phyloP scores from a whole-genome alignment of 1,284 basidiomycete species.

The Mrakiaceae sp. region DNA sequence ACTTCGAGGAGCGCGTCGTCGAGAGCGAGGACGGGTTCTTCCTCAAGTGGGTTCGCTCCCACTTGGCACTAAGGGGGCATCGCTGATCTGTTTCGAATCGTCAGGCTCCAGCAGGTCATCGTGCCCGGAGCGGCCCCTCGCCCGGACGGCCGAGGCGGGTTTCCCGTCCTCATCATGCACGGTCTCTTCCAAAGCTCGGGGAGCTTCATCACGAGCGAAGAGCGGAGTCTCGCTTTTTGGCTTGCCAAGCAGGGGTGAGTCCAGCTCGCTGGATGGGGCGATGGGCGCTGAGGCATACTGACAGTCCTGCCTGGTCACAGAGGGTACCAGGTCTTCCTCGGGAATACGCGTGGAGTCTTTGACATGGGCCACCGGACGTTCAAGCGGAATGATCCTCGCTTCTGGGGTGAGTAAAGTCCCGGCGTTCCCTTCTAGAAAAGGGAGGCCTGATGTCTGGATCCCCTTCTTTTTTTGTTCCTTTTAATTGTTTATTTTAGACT shows the following conservation, averaged over 20 bases:
- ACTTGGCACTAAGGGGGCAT: background rate
- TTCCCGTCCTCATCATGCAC: constrained; percentile 50
- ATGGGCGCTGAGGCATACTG: constrained; percentile 17
- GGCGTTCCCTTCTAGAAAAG: background rate
- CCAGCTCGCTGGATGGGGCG: background rate
- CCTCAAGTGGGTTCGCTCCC: constrained; percentile 32
- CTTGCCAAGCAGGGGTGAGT: constrained; percentile 41
- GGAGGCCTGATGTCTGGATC: too few species aligned
- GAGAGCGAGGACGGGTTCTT: constrained; percentile 50
- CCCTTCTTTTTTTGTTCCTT: background rate
- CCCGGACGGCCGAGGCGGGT: constrained; percentile 41
- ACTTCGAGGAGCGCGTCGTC: constrained; percentile 46
- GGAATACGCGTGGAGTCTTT: constrained; percentile 50
- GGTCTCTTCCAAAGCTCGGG: constrained; percentile 53
- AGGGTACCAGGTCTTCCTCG: constrained; percentile 50
- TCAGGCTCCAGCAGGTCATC: constrained; percentile 22
- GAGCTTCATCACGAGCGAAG: constrained; percentile 51
- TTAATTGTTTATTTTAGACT: constrained; percentile 35
- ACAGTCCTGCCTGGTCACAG: constrained; percentile 18
- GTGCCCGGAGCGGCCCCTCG: constrained; percentile 37
- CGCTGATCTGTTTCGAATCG: background rate
- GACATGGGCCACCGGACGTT: constrained; percentile 48
- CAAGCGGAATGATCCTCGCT: constrained; percentile 43
- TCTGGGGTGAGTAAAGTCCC: constrained; percentile 41
- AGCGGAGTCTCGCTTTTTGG: constrained; percentile 51